phyloP scores from a whole-genome alignment of 805 yeast species.

The Hanseniaspora jakobsenii region DNA sequence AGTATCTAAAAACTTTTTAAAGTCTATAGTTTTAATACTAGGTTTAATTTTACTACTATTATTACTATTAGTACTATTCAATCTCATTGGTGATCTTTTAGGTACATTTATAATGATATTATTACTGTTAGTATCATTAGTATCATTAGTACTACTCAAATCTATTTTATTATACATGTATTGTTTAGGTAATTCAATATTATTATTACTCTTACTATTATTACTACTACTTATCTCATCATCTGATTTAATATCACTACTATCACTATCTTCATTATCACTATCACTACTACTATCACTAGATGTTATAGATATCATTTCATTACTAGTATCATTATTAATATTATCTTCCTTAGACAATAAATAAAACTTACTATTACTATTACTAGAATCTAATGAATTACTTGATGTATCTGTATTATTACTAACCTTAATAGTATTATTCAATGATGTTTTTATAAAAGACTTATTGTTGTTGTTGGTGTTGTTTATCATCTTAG shows the following conservation, averaged over 20 bases:
- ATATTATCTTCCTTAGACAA: too few species aligned
- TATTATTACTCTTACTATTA: neutral
- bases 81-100: constrained; percentile 12
- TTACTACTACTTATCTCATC: neutral
- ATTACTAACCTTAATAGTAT: neutral
- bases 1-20: constrained; percentile 9
- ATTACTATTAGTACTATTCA: too few species aligned
- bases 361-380: too few species aligned
- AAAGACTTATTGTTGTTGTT: neutral
- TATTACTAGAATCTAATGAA: neutral
- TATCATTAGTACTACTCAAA: too few species aligned
- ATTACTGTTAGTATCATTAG: too few species aligned
- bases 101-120: neutral
- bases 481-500: neutral
- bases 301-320: constrained; percentile 1
- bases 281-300: constrained; percentile 1
- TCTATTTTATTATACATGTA: constrained; percentile 4
- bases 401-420: constrained; percentile 4
- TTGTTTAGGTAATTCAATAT: constrained; percentile 3
- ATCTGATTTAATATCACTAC: neutral
- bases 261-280: neutral
- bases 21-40: constrained; percentile 14
- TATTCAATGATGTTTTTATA: too few species aligned
- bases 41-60: neutral
- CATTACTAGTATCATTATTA: constrained; percentile 3